Evolutionary conservation across 192 early-diverging fungal genomes (phyloP).

Genomic region (Geranomyces variabilis): DNA sequence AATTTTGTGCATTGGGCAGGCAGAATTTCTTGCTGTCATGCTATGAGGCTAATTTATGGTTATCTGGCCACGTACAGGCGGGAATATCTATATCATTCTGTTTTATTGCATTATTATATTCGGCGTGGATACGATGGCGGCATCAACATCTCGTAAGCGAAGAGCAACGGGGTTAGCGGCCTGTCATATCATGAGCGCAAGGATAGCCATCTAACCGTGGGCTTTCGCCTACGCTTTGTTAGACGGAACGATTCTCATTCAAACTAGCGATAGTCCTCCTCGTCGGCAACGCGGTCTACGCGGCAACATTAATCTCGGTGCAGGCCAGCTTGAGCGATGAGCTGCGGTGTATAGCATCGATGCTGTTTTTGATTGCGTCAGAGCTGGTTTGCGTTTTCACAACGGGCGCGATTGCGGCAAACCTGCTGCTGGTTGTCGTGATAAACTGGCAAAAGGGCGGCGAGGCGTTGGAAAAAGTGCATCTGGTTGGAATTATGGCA

Average conservation of each 20-base stretch:
- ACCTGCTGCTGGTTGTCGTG: not conserved
- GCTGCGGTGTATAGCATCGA: not conserved
- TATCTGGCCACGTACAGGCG: no score
- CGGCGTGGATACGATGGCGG: no score
- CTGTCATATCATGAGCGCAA: no score
- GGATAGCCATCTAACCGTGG: no score
- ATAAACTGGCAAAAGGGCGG: not conserved
- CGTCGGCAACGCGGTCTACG: not conserved
- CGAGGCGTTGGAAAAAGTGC: not conserved
- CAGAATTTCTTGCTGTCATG: no score
- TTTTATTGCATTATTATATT: no score
- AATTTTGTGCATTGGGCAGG: no score
- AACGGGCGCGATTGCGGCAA: not conserved
- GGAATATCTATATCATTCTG: no score
- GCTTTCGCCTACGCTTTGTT: not conserved
- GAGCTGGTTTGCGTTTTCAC: conserved; percentile 5
- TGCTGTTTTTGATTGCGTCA: not conserved
- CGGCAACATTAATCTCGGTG: not conserved
- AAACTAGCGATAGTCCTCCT: not conserved
- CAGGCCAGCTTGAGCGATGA: not conserved
- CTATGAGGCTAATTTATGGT: no score
- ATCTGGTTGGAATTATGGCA: not conserved
- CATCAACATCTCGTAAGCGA: no score
- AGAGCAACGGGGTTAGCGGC: no score
- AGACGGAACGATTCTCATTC: conserved; percentile 13